phyloP scores from a whole-genome alignment of 106 monocot genomes.

The Dactylorhiza incarnata region DNA sequence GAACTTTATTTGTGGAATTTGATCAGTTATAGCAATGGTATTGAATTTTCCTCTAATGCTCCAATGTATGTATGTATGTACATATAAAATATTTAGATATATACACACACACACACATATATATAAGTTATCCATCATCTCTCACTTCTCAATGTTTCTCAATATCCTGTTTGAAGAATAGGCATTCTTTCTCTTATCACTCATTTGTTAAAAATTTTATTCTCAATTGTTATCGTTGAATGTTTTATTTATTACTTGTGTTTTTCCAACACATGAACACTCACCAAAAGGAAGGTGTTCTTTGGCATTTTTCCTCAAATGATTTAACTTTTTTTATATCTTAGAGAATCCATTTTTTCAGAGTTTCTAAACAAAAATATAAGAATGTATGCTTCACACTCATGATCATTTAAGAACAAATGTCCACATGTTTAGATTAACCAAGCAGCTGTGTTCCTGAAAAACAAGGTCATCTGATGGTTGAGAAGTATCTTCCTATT shows the following conservation, averaged over 20 bases:
- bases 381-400: background rate
- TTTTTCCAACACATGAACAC: background rate
- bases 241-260: background rate
- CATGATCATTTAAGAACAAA: background rate
- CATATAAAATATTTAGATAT: too few relatives aligned
- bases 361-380: background rate
- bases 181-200: background rate
- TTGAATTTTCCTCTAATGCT: background rate
- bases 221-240: background rate
- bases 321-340: too few relatives aligned
- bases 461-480: background rate
- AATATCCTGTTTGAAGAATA: too few relatives aligned
- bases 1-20: too few relatives aligned
- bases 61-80: background rate
- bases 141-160: too few relatives aligned
- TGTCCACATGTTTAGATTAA: background rate
- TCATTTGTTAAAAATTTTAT: background rate
- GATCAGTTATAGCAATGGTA: slow-evolving; percentile 67
- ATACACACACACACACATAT: too few relatives aligned
- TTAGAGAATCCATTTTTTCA: background rate
- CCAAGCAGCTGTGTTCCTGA: background rate
- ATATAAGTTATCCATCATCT: too few relatives aligned
- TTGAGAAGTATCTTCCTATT: too few relatives aligned
- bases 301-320: background rate
- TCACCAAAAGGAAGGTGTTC: background rate